Evolutionary conservation across 169 alveolate species (phyloP).

Genomic region (Cryptosporidium andersoni): DNA sequence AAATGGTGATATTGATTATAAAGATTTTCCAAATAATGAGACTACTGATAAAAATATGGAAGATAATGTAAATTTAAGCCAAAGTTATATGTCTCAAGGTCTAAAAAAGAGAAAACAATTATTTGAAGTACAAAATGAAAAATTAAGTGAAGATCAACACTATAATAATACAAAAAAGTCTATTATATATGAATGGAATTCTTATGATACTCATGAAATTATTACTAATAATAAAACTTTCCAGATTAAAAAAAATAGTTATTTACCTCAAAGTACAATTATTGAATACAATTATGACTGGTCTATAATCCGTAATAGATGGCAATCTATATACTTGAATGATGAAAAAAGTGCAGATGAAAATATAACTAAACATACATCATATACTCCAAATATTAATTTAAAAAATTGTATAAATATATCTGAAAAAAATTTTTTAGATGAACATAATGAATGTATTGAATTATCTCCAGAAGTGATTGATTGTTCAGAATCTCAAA

Average conservation of each 20-base stretch:
- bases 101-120: too few relatives aligned
- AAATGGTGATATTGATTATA: neutral
- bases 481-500: neutral
- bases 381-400: too few relatives aligned
- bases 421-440: neutral
- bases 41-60: neutral
- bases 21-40: neutral
- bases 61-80: too few relatives aligned
- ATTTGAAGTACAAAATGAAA: conserved; percentile 22
- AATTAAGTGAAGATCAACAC: conserved; percentile 52
- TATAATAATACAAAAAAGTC: conserved; percentile 46
- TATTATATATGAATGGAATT: conserved; percentile 14
- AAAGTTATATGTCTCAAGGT: too few relatives aligned
- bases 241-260: neutral
- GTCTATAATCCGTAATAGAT: too few relatives aligned
- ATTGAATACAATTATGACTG: too few relatives aligned
- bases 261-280: too few relatives aligned
- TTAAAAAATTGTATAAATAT: too few relatives aligned
- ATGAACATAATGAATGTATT: neutral
- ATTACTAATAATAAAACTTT: neutral
- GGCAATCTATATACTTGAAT: too few relatives aligned
- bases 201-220: conserved; percentile 37
- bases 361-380: too few relatives aligned
- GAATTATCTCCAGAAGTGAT: neutral
- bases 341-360: too few relatives aligned